Percentiles rank a stretch among this genome's conserved stretches.
These are phyloP conservation scores for Rhizophora mangle DNA, from an alignment of 345 rosid genomes.

Conservation along the genomic window DNA sequence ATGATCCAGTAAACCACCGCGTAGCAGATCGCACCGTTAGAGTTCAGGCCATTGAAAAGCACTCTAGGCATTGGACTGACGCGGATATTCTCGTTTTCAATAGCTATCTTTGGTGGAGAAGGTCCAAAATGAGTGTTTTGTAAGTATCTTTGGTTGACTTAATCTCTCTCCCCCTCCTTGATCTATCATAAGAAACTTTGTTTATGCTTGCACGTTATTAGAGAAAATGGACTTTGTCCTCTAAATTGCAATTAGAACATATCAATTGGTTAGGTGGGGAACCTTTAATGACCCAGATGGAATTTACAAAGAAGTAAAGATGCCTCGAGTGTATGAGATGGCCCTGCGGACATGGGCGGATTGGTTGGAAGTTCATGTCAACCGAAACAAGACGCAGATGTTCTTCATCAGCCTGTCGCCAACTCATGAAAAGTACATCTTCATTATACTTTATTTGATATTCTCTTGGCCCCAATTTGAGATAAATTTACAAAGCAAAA, in stretches of 20 bases:
- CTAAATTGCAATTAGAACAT: neutral
- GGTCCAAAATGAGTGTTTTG: constrained; percentile 32
- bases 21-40: constrained; percentile 22
- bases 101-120: constrained; percentile 33
- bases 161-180: too few species aligned
- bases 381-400: constrained; percentile 17
- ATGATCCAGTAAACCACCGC: constrained; percentile 26
- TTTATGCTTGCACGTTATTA: too few species aligned
- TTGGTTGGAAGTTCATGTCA: constrained; percentile 29
- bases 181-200: too few species aligned
- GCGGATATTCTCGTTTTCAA: constrained; percentile 29
- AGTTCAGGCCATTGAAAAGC: constrained; percentile 29
- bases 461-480: neutral
- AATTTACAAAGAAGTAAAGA: constrained; percentile 21
- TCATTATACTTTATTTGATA: neutral
- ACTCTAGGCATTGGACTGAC: constrained; percentile 30
- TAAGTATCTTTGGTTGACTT: constrained; percentile 4
- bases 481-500: too few species aligned
- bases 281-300: constrained; percentile 23
- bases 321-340: constrained; percentile 37
- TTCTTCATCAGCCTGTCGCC: constrained; percentile 32
- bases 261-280: constrained; percentile 22
- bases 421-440: constrained; percentile 24
- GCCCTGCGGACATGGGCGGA: constrained; percentile 29
- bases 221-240: neutral